These are phyloP conservation scores for Pythium brassicae DNA, from an alignment of 352 stramenopile genomes.

Conservation along the genomic window DNA sequence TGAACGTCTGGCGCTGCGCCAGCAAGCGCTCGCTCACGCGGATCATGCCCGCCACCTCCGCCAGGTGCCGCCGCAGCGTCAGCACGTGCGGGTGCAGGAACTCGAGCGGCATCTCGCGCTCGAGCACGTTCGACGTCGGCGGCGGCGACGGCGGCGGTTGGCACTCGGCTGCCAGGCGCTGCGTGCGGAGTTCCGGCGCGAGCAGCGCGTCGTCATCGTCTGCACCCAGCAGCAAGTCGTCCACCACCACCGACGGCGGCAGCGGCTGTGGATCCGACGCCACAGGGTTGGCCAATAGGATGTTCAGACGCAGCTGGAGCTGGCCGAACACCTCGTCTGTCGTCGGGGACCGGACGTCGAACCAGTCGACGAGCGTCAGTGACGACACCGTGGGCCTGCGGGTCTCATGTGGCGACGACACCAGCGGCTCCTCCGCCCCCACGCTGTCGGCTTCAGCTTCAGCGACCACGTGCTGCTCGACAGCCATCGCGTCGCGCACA, in stretches of 20 bases:
- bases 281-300: slow-evolving; percentile 57
- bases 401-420: slow-evolving; percentile 25
- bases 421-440: slow-evolving; percentile 5
- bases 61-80: slow-evolving; percentile 58
- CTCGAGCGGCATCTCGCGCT: slow-evolving; percentile 57
- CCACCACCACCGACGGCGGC: slow-evolving; percentile 7
- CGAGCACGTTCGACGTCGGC: slow-evolving; percentile 31
- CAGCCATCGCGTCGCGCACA: slow-evolving; percentile 52
- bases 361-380: slow-evolving; percentile 75
- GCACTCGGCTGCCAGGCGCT: slow-evolving; percentile 36
- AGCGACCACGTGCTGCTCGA: slow-evolving; percentile 55
- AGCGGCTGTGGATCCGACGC: slow-evolving; percentile 1
- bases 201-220: not conserved
- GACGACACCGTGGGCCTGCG: slow-evolving; percentile 58
- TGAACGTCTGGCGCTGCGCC: slow-evolving; percentile 77
- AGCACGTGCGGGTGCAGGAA: slow-evolving; percentile 76
- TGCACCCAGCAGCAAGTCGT: slow-evolving; percentile 16
- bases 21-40: slow-evolving; percentile 57
- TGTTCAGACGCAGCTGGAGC: slow-evolving; percentile 71
- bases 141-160: slow-evolving; percentile 34
- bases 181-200: slow-evolving; percentile 16
- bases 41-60: slow-evolving; percentile 64
- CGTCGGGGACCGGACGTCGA: slow-evolving; percentile 54
- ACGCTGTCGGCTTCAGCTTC: slow-evolving; percentile 23
- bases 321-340: slow-evolving; percentile 64